Conservation (phyloP, 768 basidiomycete genomes). For the Strobilomyces confusus region DNA sequence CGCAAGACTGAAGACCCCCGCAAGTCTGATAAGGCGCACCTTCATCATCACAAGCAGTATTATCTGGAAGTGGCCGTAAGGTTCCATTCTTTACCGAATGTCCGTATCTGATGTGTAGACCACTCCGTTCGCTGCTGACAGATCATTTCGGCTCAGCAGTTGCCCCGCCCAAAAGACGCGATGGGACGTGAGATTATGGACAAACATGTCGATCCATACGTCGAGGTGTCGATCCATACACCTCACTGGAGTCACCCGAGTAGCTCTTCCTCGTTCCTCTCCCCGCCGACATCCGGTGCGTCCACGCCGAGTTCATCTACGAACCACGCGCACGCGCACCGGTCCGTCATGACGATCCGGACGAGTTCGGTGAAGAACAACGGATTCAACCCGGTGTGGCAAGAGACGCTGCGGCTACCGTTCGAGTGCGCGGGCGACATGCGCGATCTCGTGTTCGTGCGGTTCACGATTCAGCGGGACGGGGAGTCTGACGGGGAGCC, state of each 20-base stretch:
- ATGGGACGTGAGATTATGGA: constrained; percentile 58
- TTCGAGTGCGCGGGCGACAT: constrained; percentile 76
- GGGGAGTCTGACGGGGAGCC: constrained; percentile 56
- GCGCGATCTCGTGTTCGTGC: constrained; percentile 80
- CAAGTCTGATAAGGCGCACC: constrained; percentile 54
- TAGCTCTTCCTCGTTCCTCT: constrained; percentile 7
- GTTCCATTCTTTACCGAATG: not conserved
- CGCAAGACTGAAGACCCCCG: constrained; percentile 51
- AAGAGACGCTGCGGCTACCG: constrained; percentile 63
- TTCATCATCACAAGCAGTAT: constrained; percentile 52
- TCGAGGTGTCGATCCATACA: constrained; percentile 74
- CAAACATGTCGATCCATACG: constrained; percentile 66
- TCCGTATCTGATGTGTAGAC: not conserved
- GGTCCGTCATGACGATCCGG: constrained; percentile 47
- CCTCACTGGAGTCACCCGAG: constrained; percentile 60
- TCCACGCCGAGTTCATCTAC: constrained; percentile 6
- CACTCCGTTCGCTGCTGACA: constrained; percentile 20
- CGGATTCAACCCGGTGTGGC: constrained; percentile 90
- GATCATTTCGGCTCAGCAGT: constrained; percentile 87
- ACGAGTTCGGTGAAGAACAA: constrained; percentile 76
- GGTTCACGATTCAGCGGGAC: constrained; percentile 70
- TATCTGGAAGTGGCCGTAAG: constrained; percentile 61
- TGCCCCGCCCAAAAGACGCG: constrained; percentile 68
- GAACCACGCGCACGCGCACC: constrained; percentile 28
- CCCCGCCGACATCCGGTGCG: constrained; percentile 1